phyloP scores from a whole-genome alignment of 2,329 filamentous ascomycete genomes.

The Phyllosticta ampelicida region DNA sequence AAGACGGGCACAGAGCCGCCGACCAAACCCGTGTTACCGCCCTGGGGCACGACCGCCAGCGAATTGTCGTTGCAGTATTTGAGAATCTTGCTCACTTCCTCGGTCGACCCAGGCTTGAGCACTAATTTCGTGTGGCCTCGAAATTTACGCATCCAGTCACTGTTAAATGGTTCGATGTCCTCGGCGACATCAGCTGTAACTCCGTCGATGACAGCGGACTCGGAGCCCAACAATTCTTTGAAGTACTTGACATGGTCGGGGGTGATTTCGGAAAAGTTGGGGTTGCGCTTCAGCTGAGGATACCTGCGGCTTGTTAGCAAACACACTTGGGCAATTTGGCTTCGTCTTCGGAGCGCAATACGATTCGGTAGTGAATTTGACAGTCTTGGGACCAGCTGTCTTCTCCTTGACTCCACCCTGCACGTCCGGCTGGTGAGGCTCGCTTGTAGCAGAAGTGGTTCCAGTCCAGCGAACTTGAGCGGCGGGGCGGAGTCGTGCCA shows the following conservation, averaged over 20 bases:
- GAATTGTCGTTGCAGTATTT: conserved; percentile 91
- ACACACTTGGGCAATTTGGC: neutral
- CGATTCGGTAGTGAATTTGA: conserved; percentile 75
- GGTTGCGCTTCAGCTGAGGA: conserved; percentile 69
- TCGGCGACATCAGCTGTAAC: conserved; percentile 61
- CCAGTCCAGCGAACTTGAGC: conserved; percentile 27
- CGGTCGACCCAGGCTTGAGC: conserved; percentile 70
- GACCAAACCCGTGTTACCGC: conserved; percentile 91
- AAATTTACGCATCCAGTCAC: conserved; percentile 99
- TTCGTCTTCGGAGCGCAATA: conserved; percentile 25
- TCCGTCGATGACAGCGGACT: conserved; percentile 75
- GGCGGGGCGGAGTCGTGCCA: conserved; percentile 18
- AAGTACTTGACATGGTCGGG: conserved; percentile 74
- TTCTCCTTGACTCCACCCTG: conserved; percentile 24
- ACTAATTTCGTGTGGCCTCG: conserved; percentile 80
- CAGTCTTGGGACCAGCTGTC: conserved; percentile 31
- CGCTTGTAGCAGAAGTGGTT: conserved; percentile 29
- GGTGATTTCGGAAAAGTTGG: conserved; percentile 62
- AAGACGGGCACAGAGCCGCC: conserved; percentile 95
- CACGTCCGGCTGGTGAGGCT: conserved; percentile 29
- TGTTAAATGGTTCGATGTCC: conserved; percentile 86
- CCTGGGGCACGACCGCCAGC: conserved; percentile 91
- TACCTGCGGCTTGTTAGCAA: conserved; percentile 39
- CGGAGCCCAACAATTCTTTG: conserved; percentile 64
- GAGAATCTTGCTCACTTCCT: conserved; percentile 82